Base-by-base conservation (phyloP, 1,284 basidiomycete species). In the Singerocomus rubriflavus region DNA sequence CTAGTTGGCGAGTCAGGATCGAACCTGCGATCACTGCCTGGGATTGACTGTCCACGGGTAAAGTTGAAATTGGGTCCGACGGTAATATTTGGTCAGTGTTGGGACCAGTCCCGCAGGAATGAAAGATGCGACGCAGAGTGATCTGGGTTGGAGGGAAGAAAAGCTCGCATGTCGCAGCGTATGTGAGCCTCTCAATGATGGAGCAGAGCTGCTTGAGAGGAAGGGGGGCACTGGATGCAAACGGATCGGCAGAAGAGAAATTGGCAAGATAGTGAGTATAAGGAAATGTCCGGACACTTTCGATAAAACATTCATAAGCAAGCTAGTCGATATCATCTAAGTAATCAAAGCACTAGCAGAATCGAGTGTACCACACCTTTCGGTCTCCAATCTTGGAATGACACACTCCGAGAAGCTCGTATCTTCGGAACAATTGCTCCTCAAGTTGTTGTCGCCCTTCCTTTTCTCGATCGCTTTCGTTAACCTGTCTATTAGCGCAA, bases 331-430 rank as follows among this genome's bases (percentile, higher is more conserved):
- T 14, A 39, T 38, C 25, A 9, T 35, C 29, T 65, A 2, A 64
- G 34, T 16, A 40, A 43, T 5, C 6, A 21, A 29, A 25, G 14
- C 30, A 30, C 4, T 1, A 30, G 31, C 29, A 31, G 26, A 43
- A 12, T 39, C 12, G 46, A 48, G 26, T 33, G n/a, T 25, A 30
- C 60, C 72, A 13, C 40, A 84, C 85, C 77, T 79, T 80, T 16
- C 85, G 74, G 60, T 93, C 84, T 0, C 82, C 83, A 37, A 81
- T 82, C 65, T 88, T 91, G 35, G 77, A 75, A 62, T 81, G 82
- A 63, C 88, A 91, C 3, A 85, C 80, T 0, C 80, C 89, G 21
- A 93, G 71, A n/a, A 93, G 69, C 66, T 93, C 90, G 76, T 82
- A 91, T 35, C 91, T 73, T 35, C 82, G 76, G 56, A 78, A 81